Evolutionary conservation across 306 rosid genomes (phyloP), one percentile per base, ranked within the genome.

Genomic region (Prunus salicina): DNA sequence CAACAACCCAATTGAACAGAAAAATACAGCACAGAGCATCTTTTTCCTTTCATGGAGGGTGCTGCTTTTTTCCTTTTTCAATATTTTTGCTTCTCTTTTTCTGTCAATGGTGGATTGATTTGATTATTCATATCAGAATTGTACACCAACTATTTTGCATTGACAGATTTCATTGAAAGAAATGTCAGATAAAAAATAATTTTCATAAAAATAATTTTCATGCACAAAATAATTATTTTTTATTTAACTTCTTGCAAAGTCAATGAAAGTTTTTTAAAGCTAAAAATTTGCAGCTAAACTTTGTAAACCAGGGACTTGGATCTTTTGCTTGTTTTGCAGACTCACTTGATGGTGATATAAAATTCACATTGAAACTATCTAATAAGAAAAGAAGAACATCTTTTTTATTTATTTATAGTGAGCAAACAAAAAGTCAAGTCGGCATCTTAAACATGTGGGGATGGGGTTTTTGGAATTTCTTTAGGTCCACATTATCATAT

Each of bases 1-100:
- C 83, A 57, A 79, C 69, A 68, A 49, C 19, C n/a, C 60, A 84
- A 84, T 50, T 77, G 86, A 72, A 79, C 81, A 69, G 80, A 68
- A 51, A 45, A 22, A 55, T 73, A 75, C 47, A 73, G 66, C 38
- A 71, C 77, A 77, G 83, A 76, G 86, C 76, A 80, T 82, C 87
- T 80, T 82, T 38, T 78, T 49, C 82, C 78, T 79, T 78, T 75
- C 66, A 38, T 52, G 76, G 74, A 3, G 69, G 51, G 5, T 18
- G 20, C 43, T 67, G 41, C 64, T 34, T 52, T 72, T 58, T 58
- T 32, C 49, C 12, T 28, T 49, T 71, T 25, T 5, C 71, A 30
- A 53, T 34, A 60, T 12, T 22, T 28, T 11, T 75, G 20, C 2
- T 5, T 14, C 66, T 64, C 18, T 19, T 12, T 18, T 30, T 66